Conservation (phyloP, 129 eudicot genomes). For the Pittosporum tobira region DNA sequence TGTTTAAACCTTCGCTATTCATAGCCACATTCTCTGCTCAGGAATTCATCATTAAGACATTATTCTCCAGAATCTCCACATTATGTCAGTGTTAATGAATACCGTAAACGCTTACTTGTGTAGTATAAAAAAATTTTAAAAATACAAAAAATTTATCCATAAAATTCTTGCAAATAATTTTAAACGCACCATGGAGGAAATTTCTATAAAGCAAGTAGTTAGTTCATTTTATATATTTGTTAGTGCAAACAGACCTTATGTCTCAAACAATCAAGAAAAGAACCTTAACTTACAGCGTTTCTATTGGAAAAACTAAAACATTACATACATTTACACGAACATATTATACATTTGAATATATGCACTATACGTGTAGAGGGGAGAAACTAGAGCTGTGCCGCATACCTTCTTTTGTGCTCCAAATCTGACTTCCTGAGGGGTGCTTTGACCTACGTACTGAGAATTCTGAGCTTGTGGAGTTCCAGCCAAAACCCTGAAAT, state of each 20-base stretch:
- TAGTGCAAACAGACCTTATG: background rate
- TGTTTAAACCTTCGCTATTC: constrained; percentile 24
- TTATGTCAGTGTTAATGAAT: no score
- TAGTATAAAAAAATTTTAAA: no score
- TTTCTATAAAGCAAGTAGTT: constrained; percentile 1
- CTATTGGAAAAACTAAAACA: background rate
- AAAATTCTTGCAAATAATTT: background rate
- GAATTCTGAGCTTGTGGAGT: constrained; percentile 20
- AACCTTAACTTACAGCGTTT: background rate
- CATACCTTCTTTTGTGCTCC: constrained; percentile 42
- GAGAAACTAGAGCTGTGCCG: background rate
- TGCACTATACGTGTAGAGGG: background rate
- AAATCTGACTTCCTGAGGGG: constrained; percentile 24
- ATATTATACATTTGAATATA: no score
- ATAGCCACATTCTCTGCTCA: constrained; percentile 29
- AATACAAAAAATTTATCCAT: no score
- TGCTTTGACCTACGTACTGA: constrained; percentile 23
- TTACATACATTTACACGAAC: no score
- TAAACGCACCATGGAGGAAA: background rate
- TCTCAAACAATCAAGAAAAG: no score
- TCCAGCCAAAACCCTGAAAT: constrained; percentile 31
- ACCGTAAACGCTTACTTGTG: no score
- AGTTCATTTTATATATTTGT: background rate
- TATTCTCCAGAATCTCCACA: background rate
- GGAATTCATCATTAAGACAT: background rate